Conservation (phyloP, 495 filamentous ascomycete genomes). For the Penicillium argentinense region DNA sequence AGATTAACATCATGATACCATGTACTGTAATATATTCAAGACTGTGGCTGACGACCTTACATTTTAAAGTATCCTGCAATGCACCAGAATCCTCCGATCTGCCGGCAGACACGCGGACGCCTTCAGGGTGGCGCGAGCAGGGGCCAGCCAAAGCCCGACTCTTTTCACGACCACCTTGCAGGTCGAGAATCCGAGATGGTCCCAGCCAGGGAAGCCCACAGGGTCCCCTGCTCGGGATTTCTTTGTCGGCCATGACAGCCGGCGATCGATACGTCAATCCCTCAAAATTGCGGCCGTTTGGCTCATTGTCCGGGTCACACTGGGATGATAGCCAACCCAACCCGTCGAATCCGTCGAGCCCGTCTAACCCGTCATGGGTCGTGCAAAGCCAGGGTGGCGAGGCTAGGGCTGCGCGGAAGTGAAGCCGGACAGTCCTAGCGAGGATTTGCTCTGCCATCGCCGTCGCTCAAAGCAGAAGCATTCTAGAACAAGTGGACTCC, state of each 20-base stretch:
- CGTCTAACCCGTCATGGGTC: too few species aligned
- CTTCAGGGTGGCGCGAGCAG: conserved; percentile 9
- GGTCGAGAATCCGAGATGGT: neutral
- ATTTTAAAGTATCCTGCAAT: too few species aligned
- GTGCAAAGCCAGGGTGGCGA: neutral
- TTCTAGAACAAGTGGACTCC: conserved; percentile 28
- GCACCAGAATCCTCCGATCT: too few species aligned
- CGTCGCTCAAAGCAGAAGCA: conserved; percentile 19
- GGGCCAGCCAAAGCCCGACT: neutral
- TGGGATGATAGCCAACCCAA: too few species aligned
- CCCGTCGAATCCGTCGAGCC: too few species aligned
- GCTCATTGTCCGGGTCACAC: conserved; percentile 5
- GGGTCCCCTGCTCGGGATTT: neutral
- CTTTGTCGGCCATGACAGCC: conserved; percentile 12
- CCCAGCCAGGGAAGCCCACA: too few species aligned
- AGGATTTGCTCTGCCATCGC: conserved; percentile 3
- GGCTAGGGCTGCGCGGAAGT: conserved; percentile 26
- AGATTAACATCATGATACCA: too few species aligned
- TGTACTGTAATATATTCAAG: too few species aligned
- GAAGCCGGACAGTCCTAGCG: conserved; percentile 28
- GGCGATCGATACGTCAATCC: conserved; percentile 17
- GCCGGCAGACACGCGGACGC: too few species aligned
- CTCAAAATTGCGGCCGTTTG: conserved; percentile 7
- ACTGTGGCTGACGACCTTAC: too few species aligned
- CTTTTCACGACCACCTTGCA: conserved; percentile 4